Base-by-base conservation (phyloP, 306 rosid genomes). In the Myrica gale region DNA sequence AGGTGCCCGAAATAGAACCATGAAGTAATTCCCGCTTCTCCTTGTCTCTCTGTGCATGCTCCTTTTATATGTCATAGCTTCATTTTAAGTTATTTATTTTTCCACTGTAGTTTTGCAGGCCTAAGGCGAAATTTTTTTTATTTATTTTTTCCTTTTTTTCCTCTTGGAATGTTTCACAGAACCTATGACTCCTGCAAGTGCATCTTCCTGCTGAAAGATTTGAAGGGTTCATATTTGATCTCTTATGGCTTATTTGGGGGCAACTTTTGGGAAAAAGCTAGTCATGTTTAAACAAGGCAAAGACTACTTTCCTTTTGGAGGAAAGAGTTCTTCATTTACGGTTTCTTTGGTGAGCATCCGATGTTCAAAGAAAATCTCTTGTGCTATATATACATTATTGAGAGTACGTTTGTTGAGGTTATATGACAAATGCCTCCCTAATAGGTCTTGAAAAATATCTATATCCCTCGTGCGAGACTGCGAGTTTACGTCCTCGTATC, bases 1-100 rank as follows among this genome's bases (percentile, higher is more conserved):
- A 90, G 57, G 82, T 88, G 83, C 87, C 93, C 0, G 91, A 89
- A 76, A 78, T 85, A 81, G 97, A 89, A 70, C 79, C 82, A 19
- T 92, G 84, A 92, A 73, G 95, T 86, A 80, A 66, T 74, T 80
- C 47, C 43, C 7, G 43, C 32, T 57, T n/a, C 68, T 82, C 26
- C 15, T 46, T 5, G 20, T 62, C 10, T 68, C 54, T 32, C 16
- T 46, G 55, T 19, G 23, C 2, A 7, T 37, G 37, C 66, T 74
- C 6, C 1, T 26, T 5, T 26, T 60, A 42, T 45, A 10, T 26
- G 16, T 12, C 74, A 73, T 55, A 45, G 16, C 56, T 45, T 47
- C 67, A 16, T 16, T 26, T 6, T 2, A 32, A 32, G 37, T 32
- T 32, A 72, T 37, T 50, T 63, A 52, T 6, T 21, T 55, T 47